Evolutionary conservation across 1,284 basidiomycete genomes (phyloP), one percentile per base, ranked within the genome.

Genomic region (Gomphus sp.): DNA sequence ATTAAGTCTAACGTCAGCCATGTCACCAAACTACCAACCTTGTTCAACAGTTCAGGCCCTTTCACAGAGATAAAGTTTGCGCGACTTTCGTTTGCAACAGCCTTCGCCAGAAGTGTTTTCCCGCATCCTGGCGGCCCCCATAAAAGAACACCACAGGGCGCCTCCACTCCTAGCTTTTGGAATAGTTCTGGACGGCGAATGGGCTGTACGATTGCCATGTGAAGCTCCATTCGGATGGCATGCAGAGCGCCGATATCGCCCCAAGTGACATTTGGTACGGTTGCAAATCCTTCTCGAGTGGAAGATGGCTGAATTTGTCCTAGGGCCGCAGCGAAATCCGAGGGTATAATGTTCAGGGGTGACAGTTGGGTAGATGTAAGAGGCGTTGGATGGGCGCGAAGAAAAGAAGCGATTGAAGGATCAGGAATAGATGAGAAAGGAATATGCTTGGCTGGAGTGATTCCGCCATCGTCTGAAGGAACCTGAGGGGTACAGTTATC

Each of bases 41-140:
- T 98, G 76, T 98, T 98, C 63, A 99, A 76, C 61, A 99, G 69
- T 69, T 99, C 96, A 0, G 96, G 96, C 0, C 96, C 97, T 68
- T 98, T 99, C 59, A 99, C 91, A 65, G 90, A 93, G 67, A 99
- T 98, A 66, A 98, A 98, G 73, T 96, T 98, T 28, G 95, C 96
- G 60, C 84, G 77, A 57, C 85, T 89, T 73, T 98, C 95, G 71
- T 94, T 98, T 9, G 96, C 96, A 1, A 98, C 95, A 0, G 96
- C 96, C 71, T 98, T 98, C 0, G 96, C 96, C 7, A 98, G 75
- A 22, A 98, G 70, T 0, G 96, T 99, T 74, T 98, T 98, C 10
- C 96, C 95, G 69, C 96, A 98, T 4, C 96, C 96, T 0, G 96
- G 96, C 9, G 96, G 96, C 16, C 96, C 96, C 96, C 95, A 99